phyloP scores from a whole-genome alignment of 2,329 filamentous ascomycete genomes.

The Pseudogymnoascus sp. region DNA sequence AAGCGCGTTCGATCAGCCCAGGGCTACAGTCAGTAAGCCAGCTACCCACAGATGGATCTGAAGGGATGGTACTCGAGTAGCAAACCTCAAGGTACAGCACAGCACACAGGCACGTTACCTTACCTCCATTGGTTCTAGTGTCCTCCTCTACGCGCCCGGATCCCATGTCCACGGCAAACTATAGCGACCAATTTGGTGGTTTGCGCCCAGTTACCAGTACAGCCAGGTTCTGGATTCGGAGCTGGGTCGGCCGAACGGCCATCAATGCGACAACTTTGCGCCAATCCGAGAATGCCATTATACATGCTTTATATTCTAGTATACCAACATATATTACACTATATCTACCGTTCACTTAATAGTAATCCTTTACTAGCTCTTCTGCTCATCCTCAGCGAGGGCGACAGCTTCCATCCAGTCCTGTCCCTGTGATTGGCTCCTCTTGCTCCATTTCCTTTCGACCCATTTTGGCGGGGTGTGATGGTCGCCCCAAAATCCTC shows the following conservation, averaged over 20 bases:
- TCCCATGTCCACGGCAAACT: background rate
- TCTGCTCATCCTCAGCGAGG: background rate
- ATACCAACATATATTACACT: background rate
- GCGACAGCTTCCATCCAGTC: background rate
- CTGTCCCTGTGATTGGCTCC: background rate
- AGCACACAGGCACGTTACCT: background rate
- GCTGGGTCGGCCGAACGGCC: background rate
- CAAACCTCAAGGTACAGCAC: too few species aligned
- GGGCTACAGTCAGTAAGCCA: too few species aligned
- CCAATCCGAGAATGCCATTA: background rate
- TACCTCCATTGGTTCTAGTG: conserved; percentile 1
- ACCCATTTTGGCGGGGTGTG: background rate
- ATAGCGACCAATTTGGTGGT: background rate
- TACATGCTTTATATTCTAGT: background rate
- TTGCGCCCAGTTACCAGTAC: too few species aligned
- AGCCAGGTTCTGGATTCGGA: background rate
- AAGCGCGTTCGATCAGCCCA: too few species aligned
- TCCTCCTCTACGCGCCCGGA: background rate
- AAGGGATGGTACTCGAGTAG: too few species aligned
- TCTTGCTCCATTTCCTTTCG: background rate
- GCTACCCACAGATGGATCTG: too few species aligned
- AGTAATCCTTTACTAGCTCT: background rate
- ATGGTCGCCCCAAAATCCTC: background rate
- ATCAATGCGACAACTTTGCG: background rate
- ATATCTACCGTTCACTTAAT: background rate